Conservation (phyloP, 2,329 filamentous ascomycete genomes). For the Cadophora malorum region DNA sequence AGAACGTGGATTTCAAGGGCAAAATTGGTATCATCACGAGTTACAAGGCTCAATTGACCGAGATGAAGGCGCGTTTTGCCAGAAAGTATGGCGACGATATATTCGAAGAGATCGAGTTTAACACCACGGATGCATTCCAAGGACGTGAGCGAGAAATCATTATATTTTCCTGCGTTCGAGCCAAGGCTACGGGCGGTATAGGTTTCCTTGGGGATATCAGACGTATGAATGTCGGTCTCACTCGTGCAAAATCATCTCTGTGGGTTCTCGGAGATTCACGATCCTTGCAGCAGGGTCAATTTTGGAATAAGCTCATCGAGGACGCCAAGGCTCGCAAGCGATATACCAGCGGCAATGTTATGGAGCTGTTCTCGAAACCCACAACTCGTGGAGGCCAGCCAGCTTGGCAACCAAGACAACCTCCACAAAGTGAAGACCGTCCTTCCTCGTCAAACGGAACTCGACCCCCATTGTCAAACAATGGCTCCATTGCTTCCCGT, state of each 20-base stretch:
- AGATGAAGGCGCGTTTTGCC: constrained; percentile 78
- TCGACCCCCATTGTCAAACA: constrained; percentile 2
- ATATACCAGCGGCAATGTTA: constrained; percentile 75
- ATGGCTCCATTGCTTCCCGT: not conserved
- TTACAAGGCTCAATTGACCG: constrained; percentile 90
- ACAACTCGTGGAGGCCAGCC: constrained; percentile 37
- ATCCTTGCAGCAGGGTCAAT: constrained; percentile 84
- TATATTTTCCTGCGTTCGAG: constrained; percentile 98
- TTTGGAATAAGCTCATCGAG: constrained; percentile 86
- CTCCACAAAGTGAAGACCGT: constrained; percentile 1
- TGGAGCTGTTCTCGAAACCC: constrained; percentile 59
- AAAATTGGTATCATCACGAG: constrained; percentile 98
- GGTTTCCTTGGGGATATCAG: constrained; percentile 98
- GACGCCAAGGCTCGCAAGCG: constrained; percentile 77
- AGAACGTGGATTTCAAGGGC: constrained; percentile 70
- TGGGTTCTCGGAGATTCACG: constrained; percentile 96
- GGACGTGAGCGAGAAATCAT: constrained; percentile 97
- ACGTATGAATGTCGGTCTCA: constrained; percentile 99
- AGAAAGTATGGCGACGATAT: constrained; percentile 77
- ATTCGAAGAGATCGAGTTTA: constrained; percentile 87
- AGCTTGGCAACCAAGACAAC: constrained; percentile 20
- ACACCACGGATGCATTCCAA: constrained; percentile 98
- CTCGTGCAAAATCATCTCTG: constrained; percentile 92
- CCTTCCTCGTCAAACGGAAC: constrained; percentile 3
- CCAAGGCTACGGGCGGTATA: constrained; percentile 89